These are phyloP conservation scores for Penicillium occitanis DNA, from an alignment of 2,329 filamentous ascomycete genomes.

Conservation along the genomic window DNA sequence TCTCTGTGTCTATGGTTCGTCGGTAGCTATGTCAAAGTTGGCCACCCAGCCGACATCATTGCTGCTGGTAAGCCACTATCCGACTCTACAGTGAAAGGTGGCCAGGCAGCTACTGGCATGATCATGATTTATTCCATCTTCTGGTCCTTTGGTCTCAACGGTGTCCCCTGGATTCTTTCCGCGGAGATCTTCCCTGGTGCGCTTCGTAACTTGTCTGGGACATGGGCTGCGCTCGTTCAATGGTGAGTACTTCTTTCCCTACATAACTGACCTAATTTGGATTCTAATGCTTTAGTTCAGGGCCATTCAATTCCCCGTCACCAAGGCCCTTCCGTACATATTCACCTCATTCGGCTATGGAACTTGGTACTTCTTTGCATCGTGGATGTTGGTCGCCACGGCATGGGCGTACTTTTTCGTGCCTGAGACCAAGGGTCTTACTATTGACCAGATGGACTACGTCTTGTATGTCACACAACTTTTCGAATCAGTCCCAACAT, in stretches of 20 bases:
- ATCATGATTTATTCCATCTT: slow-evolving; percentile 30
- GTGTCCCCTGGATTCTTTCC: slow-evolving; percentile 46
- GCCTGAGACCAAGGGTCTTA: slow-evolving; percentile 26
- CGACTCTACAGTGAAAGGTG: slow-evolving; percentile 23
- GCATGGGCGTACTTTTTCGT: slow-evolving; percentile 40
- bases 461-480: background rate
- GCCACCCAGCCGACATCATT: slow-evolving; percentile 17
- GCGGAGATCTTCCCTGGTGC: slow-evolving; percentile 46
- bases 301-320: slow-evolving; percentile 33
- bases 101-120: slow-evolving; percentile 25
- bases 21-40: slow-evolving; percentile 26
- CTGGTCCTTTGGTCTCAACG: slow-evolving; percentile 44
- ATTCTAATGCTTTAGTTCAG: background rate
- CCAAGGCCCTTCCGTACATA: slow-evolving; percentile 43
- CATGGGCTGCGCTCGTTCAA: background rate
- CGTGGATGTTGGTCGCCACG: slow-evolving; percentile 36
- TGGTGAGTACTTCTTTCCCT: background rate
- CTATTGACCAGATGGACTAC: slow-evolving; percentile 26
- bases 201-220: slow-evolving; percentile 33
- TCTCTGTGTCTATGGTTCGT: slow-evolving; percentile 25
- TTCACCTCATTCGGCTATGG: slow-evolving; percentile 42
- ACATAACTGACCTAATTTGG: background rate
- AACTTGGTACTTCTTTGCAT: slow-evolving; percentile 45
- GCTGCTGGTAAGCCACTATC: slow-evolving; percentile 21
- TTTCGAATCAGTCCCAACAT: too few relatives aligned